Percentiles rank a stretch among this genome's conserved stretches.
Conservation (phyloP, 2,329 filamentous ascomycete genomes). For the Aspergillus sp. region DNA sequence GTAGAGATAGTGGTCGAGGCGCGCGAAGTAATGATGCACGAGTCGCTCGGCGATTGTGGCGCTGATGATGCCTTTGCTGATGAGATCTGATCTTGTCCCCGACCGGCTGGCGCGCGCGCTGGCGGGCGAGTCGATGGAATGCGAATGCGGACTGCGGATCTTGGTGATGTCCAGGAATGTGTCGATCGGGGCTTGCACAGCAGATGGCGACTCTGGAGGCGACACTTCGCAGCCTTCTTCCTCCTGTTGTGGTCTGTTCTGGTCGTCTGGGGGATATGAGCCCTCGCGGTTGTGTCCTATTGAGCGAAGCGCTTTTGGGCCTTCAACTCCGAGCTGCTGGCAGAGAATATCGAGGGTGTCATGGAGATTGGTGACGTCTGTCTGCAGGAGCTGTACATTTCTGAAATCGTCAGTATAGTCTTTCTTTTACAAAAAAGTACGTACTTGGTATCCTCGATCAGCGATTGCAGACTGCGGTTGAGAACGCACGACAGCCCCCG, state of each 20-base stretch:
- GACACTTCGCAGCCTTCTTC: slow-evolving; percentile 36
- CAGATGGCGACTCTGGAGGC: slow-evolving; percentile 33
- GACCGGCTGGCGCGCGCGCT: slow-evolving; percentile 3
- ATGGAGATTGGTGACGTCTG: slow-evolving; percentile 31
- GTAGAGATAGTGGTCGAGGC: slow-evolving; percentile 51
- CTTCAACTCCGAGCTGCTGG: slow-evolving; percentile 35
- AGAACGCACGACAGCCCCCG: slow-evolving; percentile 48
- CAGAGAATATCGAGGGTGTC: slow-evolving; percentile 30
- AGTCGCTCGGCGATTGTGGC: slow-evolving; percentile 45
- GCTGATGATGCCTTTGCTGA: slow-evolving; percentile 45
- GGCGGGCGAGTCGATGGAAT: slow-evolving; percentile 21
- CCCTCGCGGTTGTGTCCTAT: background rate
- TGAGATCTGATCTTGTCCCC: slow-evolving; percentile 37
- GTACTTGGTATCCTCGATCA: slow-evolving; percentile 45
- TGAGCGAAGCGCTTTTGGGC: slow-evolving; percentile 18
- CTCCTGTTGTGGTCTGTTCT: background rate
- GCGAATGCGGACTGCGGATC: slow-evolving; percentile 30
- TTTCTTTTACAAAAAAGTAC: no score
- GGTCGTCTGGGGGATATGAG: background rate
- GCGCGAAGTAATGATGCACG: slow-evolving; percentile 43
- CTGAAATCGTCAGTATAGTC: slow-evolving; percentile 8
- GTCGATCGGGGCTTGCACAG: slow-evolving; percentile 37
- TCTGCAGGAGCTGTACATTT: slow-evolving; percentile 34
- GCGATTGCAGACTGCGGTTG: slow-evolving; percentile 48
- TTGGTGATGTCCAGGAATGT: slow-evolving; percentile 38